Evolutionary conservation across 352 stramenopile genomes (phyloP), one percentile per base, ranked within the genome.

Genomic region (Globisporangium heterothallicum): DNA sequence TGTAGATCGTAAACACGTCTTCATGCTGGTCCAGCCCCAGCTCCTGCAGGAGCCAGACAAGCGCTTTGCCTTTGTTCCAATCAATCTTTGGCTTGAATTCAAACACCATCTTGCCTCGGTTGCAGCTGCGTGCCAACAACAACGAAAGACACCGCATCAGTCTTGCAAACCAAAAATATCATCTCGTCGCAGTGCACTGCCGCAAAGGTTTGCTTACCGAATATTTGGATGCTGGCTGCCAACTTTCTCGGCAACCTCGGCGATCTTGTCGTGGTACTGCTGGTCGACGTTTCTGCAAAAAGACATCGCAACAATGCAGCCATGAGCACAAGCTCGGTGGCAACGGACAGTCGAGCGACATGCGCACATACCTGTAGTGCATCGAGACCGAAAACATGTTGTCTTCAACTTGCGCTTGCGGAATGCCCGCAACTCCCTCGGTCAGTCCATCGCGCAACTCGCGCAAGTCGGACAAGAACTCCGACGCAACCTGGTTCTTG

Each of bases 21-120:
- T 91, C 75, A 27, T 71, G 57, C 46, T 86, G 58, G 53, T 91
- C 81, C 22, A 93, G 58, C 1, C 70, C 77, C 9, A 95, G 68
- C 27, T 75, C 68, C 43, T 93, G 59, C 51, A 96, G 61, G 36
- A 95, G 65, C 87, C 86, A 96, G 26, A 92, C 50, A 27, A 96
- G 70, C 44, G 84, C 85, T 58, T 94, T 94, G 56, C 87, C 87
- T 63, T 96, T 96, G 77, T 96, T 87, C 87, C 87, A 96, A 47
- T 93, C 77, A 22, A 96, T 90, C 62, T 94, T 92, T 7, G 87
- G 87, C 59, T 93, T 94, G 60, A 87, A 92, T 54, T 96, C 87
- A 58, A 79, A 94, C 13, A 96, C 87, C 84, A 93, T 91, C 60
- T 95, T 94, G 47, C 85, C 85, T 43, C 84, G 64, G 58, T 87